Conservation (phyloP, 139 green algal species). For the Picochlorum sp. region DNA sequence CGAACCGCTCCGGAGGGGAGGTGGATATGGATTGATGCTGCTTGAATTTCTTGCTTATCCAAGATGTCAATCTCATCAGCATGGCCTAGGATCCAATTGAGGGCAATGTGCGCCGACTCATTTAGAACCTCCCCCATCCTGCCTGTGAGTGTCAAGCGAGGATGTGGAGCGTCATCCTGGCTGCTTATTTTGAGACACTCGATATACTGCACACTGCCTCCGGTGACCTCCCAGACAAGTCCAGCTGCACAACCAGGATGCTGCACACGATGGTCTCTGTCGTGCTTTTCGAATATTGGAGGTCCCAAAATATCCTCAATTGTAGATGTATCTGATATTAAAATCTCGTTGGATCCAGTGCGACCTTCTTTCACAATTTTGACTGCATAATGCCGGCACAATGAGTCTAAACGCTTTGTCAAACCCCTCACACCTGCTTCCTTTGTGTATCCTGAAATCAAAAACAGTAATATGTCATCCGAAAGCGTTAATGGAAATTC, state of each 20-base stretch:
- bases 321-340: constrained; percentile 43
- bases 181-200: constrained; percentile 58
- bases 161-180: constrained; percentile 14
- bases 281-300: constrained; percentile 24
- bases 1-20: constrained; percentile 79
- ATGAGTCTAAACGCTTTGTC: constrained; percentile 87
- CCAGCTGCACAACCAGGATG: constrained; percentile 84
- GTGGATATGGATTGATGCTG: constrained; percentile 78
- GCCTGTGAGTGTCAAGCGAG: constrained; percentile 32
- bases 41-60: constrained; percentile 8
- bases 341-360: not conserved
- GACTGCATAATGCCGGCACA: constrained; percentile 88
- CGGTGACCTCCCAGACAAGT: constrained; percentile 92
- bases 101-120: constrained; percentile 81
- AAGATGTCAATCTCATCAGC: constrained; percentile 4
- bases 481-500: constrained; percentile 42
- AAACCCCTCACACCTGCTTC: constrained; percentile 94
- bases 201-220: constrained; percentile 86
- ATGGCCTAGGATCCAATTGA: constrained; percentile 73
- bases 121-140: constrained; percentile 95
- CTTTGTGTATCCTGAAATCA: constrained; percentile 83
- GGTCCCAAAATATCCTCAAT: constrained; percentile 64
- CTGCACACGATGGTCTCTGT: constrained; percentile 10
- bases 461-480: constrained; percentile 53
- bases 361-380: constrained; percentile 43